These are phyloP conservation scores for Phlebiopsis gigantea DNA, from an alignment of 768 basidiomycete species.

Conservation along the genomic window DNA sequence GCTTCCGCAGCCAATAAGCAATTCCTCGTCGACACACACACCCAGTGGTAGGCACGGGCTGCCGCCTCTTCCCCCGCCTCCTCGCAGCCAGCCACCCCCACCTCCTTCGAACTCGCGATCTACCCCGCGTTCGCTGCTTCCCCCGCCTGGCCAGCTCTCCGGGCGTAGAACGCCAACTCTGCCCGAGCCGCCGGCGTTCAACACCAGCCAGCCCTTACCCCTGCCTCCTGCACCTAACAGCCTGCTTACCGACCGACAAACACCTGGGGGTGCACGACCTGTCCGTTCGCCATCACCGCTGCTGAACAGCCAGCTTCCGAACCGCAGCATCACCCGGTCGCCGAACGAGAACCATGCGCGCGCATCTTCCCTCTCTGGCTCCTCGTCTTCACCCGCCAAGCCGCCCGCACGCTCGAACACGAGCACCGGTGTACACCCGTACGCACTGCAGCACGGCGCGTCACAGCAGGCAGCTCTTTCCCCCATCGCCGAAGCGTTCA, in stretches of 20 bases:
- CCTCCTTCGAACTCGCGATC: slow-evolving; percentile 28
- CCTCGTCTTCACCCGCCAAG: slow-evolving; percentile 35
- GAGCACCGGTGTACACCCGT: slow-evolving; percentile 48
- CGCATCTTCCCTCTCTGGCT: slow-evolving; percentile 44
- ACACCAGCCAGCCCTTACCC: slow-evolving; percentile 29
- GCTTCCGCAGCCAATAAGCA: slow-evolving; percentile 38
- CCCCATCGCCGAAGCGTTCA: slow-evolving; percentile 68
- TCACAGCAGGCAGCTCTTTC: slow-evolving; percentile 44
- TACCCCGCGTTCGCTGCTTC: slow-evolving; percentile 22
- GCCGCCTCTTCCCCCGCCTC: slow-evolving; percentile 67
- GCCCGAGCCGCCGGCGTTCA: slow-evolving; percentile 37
- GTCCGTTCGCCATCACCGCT: slow-evolving; percentile 24
- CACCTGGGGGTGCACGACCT: slow-evolving; percentile 10
- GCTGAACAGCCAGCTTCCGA: slow-evolving; percentile 37
- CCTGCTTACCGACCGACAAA: slow-evolving; percentile 23
- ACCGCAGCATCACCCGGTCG: slow-evolving; percentile 23
- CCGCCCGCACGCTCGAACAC: slow-evolving; percentile 40
- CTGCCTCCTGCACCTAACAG: slow-evolving; percentile 25
- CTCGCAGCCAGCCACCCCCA: slow-evolving; percentile 51
- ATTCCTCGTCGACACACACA: slow-evolving; percentile 27
- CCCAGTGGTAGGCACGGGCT: slow-evolving; percentile 40
- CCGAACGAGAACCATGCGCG: slow-evolving; percentile 38
- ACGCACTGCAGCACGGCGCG: slow-evolving; percentile 29
- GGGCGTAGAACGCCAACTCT: slow-evolving; percentile 56
- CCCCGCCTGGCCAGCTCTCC: slow-evolving; percentile 15